phyloP scores from a whole-genome alignment of 345 rosid species.

The Brassica napus region DNA sequence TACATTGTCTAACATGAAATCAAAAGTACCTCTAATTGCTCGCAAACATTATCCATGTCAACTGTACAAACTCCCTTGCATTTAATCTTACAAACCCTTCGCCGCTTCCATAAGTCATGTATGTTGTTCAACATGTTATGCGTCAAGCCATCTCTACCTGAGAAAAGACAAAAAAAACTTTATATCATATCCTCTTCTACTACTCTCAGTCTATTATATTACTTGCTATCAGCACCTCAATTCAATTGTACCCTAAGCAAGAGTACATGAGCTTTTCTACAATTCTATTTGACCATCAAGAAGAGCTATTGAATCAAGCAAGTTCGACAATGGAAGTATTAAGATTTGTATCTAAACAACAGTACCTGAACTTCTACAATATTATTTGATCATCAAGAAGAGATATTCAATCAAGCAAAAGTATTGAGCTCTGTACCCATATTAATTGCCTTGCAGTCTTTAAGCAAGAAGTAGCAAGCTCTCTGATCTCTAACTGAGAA shows the following conservation, averaged over 20 bases:
- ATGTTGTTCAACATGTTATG: conserved; percentile 95
- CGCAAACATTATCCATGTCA: conserved; percentile 87
- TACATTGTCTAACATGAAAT: background rate
- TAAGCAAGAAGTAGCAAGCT: no score
- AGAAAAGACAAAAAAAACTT: conserved; percentile 8
- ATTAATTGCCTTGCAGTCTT: no score
- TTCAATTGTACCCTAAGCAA: conserved; percentile 1
- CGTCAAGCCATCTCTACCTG: conserved; percentile 97
- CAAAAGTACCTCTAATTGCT: conserved; percentile 73
- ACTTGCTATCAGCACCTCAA: background rate
- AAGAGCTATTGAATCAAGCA: background rate
- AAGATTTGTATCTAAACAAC: no score
- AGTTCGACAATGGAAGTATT: no score
- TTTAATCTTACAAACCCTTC: conserved; percentile 87
- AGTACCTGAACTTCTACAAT: no score
- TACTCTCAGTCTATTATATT: background rate
- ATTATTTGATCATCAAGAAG: no score
- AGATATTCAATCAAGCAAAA: background rate
- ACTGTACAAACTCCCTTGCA: conserved; percentile 96
- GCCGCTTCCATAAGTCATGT: conserved; percentile 84
- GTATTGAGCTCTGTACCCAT: no score
- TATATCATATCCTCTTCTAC: conserved; percentile 9
- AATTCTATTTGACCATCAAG: background rate
- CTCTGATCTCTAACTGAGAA: background rate
- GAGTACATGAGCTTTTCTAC: background rate